Base-by-base conservation (phyloP, 2,329 filamentous ascomycete species). In the Myriosclerotinia duriaeana region DNA sequence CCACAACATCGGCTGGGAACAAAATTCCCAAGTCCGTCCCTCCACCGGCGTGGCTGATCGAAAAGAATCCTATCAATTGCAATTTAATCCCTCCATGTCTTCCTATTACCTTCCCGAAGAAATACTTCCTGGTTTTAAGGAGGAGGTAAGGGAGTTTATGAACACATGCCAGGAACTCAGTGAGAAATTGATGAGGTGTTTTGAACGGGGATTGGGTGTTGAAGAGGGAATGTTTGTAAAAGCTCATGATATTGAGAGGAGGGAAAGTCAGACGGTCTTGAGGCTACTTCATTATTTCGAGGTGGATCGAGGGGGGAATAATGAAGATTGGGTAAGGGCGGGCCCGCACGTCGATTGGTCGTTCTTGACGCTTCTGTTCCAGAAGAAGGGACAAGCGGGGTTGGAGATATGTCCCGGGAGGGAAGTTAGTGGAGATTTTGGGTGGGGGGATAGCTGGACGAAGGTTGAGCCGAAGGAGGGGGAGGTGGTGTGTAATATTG, bases 321-420 rank as follows among this genome's bases (percentile, higher is more conserved):
- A 26, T 38, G 77, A 80, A n/a, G 79, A 79, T 0, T 86, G 83
- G 71, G 83, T 85, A 73, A 81, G 87, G 36, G 86, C 86, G 0
- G 87, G 87, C 22, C 84, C 86, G 14, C 87, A 89, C 73, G 83
- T 84, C 0, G 87, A 89, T 73, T 89, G 85, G 84, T 85, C 83
- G 67, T 82, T 88, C 66, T 70, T 89, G 30, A 89, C 87, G 0
- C 77, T 89, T 50, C 78, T 89, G 5, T 89, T 89, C 75, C 87
- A 89, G 72, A 81, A 82, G 3, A 79, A 81, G 0, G 86, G 85
- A 0, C 84, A 89, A 74, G 82, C 80, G 36, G 87, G 87, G 0
- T 77, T 89, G 3, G 87, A 89, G 73, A 87, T 89, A 65, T 89
- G 86, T 71, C 87, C 86, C 0, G 86, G 87, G 0, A 79, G 86